Percentiles rank a stretch among this genome's conserved stretches.
Conservation (phyloP, 257 asterid species). For the Craterostigma plantagineum region DNA sequence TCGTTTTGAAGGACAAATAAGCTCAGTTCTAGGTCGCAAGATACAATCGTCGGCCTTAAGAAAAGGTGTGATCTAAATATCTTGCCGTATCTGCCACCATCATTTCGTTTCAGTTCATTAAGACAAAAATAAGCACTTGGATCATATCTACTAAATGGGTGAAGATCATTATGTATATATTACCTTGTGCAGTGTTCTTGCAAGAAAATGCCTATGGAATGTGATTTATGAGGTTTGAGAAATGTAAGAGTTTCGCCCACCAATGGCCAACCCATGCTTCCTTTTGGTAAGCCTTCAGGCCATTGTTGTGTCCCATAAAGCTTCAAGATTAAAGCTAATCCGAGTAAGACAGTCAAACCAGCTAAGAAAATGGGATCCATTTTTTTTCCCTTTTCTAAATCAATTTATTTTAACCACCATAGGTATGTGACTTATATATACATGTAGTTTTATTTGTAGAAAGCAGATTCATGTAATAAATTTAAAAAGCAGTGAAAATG, state of each 20-base stretch:
- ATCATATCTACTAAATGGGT: not conserved
- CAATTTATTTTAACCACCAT: too few species aligned
- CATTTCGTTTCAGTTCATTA: not conserved
- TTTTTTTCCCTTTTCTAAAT: too few species aligned
- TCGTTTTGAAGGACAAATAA: conserved; percentile 54
- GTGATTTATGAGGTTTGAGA: conserved; percentile 47
- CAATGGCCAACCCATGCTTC: conserved; percentile 46
- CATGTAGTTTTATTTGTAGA: too few species aligned
- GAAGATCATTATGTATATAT: too few species aligned
- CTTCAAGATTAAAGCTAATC: too few species aligned
- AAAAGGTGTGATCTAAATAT: conserved; percentile 55
- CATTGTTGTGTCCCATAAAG: too few species aligned
- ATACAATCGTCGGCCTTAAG: conserved; percentile 53
- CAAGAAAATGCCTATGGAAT: conserved; percentile 34
- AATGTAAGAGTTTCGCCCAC: conserved; percentile 54
- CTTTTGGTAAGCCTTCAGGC: conserved; percentile 22
- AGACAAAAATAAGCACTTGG: not conserved
- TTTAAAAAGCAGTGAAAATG: too few species aligned
- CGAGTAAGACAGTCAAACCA: too few species aligned
- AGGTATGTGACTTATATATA: too few species aligned
- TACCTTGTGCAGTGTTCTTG: conserved; percentile 35
- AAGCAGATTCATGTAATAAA: too few species aligned
- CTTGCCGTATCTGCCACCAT: conserved; percentile 59
- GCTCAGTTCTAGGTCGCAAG: conserved; percentile 48
- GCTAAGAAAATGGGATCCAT: too few species aligned